Conservation (phyloP, 345 rosid species). For the Ailanthus altissimus region DNA sequence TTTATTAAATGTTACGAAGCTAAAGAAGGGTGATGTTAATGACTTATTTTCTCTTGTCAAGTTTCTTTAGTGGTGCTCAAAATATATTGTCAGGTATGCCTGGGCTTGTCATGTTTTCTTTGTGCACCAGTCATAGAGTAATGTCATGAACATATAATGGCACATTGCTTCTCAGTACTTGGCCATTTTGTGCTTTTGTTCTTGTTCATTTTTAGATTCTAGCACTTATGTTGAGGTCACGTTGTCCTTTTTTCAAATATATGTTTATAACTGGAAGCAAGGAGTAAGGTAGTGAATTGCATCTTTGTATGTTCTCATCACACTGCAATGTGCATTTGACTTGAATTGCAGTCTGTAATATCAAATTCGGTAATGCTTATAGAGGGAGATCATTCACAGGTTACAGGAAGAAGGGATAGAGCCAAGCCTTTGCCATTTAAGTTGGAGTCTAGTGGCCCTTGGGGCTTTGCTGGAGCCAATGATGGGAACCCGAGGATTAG, state of each 20-base stretch:
- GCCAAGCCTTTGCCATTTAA: conserved; percentile 93
- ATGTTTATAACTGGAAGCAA: background rate
- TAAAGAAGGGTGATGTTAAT: no score
- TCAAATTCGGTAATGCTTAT: conserved; percentile 5
- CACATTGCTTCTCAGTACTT: background rate
- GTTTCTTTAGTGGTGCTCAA: background rate
- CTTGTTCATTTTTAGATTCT: background rate
- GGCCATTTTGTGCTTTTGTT: background rate
- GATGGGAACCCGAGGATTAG: conserved; percentile 83
- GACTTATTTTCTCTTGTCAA: background rate
- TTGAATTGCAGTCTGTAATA: background rate
- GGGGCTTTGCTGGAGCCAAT: conserved; percentile 91
- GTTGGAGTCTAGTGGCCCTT: conserved; percentile 77
- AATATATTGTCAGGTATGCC: background rate
- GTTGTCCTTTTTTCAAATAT: background rate
- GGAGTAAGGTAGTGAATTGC: conserved; percentile 7
- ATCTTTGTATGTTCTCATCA: background rate
- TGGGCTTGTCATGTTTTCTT: background rate
- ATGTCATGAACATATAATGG: background rate
- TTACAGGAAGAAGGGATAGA: conserved; percentile 96
- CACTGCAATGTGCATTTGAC: background rate
- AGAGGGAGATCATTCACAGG: conserved; percentile 44
- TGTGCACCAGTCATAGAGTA: background rate
- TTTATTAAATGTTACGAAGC: no score
- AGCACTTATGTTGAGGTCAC: background rate